Base-by-base conservation (phyloP, 495 filamentous ascomycete genomes). In the Xylaria palmicola region DNA sequence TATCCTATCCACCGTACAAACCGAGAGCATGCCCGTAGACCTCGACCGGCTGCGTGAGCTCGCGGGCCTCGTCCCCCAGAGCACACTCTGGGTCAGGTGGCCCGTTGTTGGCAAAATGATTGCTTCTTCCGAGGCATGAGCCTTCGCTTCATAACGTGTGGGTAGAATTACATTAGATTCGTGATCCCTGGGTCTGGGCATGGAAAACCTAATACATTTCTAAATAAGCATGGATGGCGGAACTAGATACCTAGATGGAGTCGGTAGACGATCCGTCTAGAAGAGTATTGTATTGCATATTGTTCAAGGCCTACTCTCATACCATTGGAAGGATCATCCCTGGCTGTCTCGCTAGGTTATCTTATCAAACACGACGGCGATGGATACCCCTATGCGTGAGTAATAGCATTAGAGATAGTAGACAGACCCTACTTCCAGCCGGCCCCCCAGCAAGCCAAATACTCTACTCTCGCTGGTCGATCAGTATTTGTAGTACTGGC, bases 21-120 rank as follows among this genome's bases (percentile, higher is more conserved):
- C 62, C 0, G 80, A 79, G 64, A 75, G 69, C 22, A 48, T 85
- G 4, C 70, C 73, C 6, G 79, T 68, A 26, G 69, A 80, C 10
- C 65, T 47, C 15, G 65, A 56, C 24, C 56, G 79, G 26, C 10
- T 82, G 32, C 47, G 62, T 10, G 76, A 77, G 53, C 58, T 81
- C 6, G 63, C 74, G 29, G 52, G 27, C 4, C 44, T 52, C 36
- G 5, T 72, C 20, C 15, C 66, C 0, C 41, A 53, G 26, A 40
- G 17, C 13, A 48, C 29, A 12, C 44, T 64, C 1, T 26, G 48
- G 17, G 17, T 56, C 1, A 36, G 54, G 26, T 64, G 22, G 30
- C 60, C 60, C 12, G 27, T 4, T 8, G 32, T 66, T 3, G 60
- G 57, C 4, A 6, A 20, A 0, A 34, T 49, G 36, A 4, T 66